phyloP scores from a whole-genome alignment of 306 rosid species.

The Purshia tridentata region DNA sequence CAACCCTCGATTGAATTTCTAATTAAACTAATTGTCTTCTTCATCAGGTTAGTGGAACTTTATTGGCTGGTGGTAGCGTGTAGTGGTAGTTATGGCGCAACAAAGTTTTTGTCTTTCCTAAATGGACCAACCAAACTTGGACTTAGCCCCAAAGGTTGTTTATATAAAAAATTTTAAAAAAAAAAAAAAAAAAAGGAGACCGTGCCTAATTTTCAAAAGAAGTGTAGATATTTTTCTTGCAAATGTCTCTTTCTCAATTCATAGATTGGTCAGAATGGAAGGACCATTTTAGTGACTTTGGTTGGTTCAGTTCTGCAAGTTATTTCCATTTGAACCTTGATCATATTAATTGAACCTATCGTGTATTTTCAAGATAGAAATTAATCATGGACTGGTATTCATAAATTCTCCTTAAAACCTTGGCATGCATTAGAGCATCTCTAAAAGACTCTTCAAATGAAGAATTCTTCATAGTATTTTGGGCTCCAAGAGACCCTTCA shows the following conservation, averaged over 20 bases:
- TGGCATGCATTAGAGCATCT: too few species aligned
- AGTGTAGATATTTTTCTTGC: background rate
- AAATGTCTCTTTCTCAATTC: background rate
- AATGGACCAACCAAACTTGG: constrained; percentile 1
- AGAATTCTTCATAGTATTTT: too few species aligned
- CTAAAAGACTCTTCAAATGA: too few species aligned
- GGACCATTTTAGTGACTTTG: background rate
- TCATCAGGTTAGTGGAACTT: background rate
- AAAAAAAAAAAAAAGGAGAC: background rate
- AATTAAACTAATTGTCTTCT: background rate
- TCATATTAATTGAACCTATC: background rate
- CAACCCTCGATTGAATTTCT: background rate
- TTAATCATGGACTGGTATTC: too few species aligned
- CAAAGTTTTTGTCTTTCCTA: background rate
- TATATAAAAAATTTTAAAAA: background rate
- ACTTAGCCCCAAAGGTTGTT: background rate
- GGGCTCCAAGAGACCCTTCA: too few species aligned
- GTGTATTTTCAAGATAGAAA: too few species aligned
- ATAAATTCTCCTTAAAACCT: too few species aligned
- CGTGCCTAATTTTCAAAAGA: background rate
- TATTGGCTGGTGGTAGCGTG: background rate
- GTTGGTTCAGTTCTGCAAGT: background rate
- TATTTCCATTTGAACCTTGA: background rate
- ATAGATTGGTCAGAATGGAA: background rate
- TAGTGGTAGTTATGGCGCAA: background rate